These are phyloP conservation scores for Lepidopterella palustris DNA, from an alignment of 495 filamentous ascomycete genomes.

Conservation along the genomic window DNA sequence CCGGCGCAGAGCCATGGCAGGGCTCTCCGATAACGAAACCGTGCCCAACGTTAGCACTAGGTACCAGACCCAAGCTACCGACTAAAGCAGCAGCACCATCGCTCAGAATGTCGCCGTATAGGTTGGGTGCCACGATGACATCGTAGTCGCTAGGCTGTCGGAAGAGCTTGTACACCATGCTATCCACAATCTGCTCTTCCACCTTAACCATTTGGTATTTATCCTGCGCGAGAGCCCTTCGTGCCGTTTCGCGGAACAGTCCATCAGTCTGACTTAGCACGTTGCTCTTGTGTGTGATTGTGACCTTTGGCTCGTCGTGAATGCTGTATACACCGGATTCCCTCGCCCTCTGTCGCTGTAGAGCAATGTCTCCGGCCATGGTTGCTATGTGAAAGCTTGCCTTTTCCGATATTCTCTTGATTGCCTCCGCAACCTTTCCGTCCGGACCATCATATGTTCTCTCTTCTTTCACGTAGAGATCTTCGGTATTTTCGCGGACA, in stretches of 20 bases:
- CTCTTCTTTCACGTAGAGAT: slow-evolving; percentile 98
- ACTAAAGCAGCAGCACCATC: slow-evolving; percentile 95
- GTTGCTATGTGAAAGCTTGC: slow-evolving; percentile 78
- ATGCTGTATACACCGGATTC: slow-evolving; percentile 44
- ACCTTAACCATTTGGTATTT: slow-evolving; percentile 51
- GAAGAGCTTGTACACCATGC: slow-evolving; percentile 99
- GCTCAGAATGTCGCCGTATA: slow-evolving; percentile 94
- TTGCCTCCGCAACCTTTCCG: slow-evolving; percentile 87
- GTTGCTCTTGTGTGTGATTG: slow-evolving; percentile 98
- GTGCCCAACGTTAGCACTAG: slow-evolving; percentile 94
- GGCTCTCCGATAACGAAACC: slow-evolving; percentile 95
- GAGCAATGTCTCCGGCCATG: slow-evolving; percentile 91
- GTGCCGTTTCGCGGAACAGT: slow-evolving; percentile 78
- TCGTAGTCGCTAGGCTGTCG: slow-evolving; percentile 90
- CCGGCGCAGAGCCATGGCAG: slow-evolving; percentile 92
- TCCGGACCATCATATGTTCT: slow-evolving; percentile 63
- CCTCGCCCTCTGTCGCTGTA: slow-evolving; percentile 76
- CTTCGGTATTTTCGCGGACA: slow-evolving; percentile 97
- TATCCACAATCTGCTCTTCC: slow-evolving; percentile 98
- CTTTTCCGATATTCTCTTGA: slow-evolving; percentile 88
- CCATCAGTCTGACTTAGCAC: slow-evolving; percentile 95
- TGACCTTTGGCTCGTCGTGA: slow-evolving; percentile 69
- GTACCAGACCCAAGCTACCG: slow-evolving; percentile 87
- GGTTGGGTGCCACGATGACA: slow-evolving; percentile 95
- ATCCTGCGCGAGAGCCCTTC: slow-evolving; percentile 57